Evolutionary conservation across 306 rosid genomes (phyloP).

Genomic region (Lablab purpureus): DNA sequence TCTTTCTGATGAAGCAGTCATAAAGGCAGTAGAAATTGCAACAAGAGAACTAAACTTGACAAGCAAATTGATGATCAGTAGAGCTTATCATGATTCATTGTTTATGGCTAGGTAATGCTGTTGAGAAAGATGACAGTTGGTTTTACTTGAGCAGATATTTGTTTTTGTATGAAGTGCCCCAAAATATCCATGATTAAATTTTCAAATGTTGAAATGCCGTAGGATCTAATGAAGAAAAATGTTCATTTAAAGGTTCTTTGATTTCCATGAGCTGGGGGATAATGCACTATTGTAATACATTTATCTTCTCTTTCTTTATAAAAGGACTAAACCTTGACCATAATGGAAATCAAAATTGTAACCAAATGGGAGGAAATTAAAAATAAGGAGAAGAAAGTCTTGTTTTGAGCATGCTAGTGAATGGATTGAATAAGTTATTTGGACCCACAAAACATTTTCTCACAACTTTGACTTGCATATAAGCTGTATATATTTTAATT

Average conservation of each 20-base stretch:
- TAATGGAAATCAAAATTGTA: slow-evolving; percentile 10
- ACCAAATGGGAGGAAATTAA: neutral
- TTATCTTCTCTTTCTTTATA: slow-evolving; percentile 19
- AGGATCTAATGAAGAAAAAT: slow-evolving; percentile 13
- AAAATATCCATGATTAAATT: slow-evolving; percentile 27
- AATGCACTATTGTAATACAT: slow-evolving; percentile 12
- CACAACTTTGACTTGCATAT: slow-evolving; percentile 12
- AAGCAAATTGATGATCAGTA: slow-evolving; percentile 88
- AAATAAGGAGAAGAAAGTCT: neutral
- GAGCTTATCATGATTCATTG: slow-evolving; percentile 95
- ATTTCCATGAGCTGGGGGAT: slow-evolving; percentile 7
- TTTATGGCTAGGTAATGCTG: slow-evolving; percentile 87
- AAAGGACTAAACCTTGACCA: neutral
- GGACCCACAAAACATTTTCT: slow-evolving; percentile 8
- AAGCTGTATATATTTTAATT: slow-evolving; percentile 14
- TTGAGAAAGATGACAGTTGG: slow-evolving; percentile 20
- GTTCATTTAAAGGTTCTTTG: slow-evolving; percentile 3
- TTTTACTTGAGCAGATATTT: slow-evolving; percentile 22
- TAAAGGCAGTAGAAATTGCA: slow-evolving; percentile 78
- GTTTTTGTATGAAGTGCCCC: neutral
- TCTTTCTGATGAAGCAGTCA: slow-evolving; percentile 68
- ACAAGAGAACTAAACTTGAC: slow-evolving; percentile 78
- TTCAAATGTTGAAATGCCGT: neutral
- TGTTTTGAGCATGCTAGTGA: neutral
- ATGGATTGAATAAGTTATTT: neutral